These are phyloP conservation scores for Populus ilicifolia DNA, from an alignment of 345 rosid genomes.

Conservation along the genomic window DNA sequence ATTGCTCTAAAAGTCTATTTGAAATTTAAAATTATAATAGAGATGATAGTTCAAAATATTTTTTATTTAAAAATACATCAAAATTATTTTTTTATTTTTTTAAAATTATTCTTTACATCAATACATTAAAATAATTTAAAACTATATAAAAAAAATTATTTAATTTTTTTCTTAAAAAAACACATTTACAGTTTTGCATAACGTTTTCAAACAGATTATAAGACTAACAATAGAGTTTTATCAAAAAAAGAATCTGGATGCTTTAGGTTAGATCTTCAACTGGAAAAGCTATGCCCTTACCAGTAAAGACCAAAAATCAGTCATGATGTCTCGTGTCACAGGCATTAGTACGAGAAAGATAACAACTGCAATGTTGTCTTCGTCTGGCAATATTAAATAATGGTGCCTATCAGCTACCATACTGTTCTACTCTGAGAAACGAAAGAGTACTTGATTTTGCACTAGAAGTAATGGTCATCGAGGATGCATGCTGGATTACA, in stretches of 20 bases:
- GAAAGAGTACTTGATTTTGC: too few species aligned
- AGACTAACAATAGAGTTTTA: too few species aligned
- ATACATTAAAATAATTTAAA: too few species aligned
- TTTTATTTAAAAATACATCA: accelerated
- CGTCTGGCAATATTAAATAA: not conserved
- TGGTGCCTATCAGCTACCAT: not conserved
- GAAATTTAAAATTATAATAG: too few species aligned
- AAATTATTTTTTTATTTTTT: too few species aligned
- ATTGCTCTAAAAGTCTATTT: too few species aligned
- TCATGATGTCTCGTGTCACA: not conserved
- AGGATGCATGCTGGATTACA: not conserved
- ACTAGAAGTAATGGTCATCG: not conserved
- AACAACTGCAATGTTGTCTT: not conserved
- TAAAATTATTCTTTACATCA: too few species aligned
- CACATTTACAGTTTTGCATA: too few species aligned
- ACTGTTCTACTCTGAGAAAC: not conserved
- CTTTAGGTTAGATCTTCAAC: not conserved
- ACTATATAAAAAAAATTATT: too few species aligned
- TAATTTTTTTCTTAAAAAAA: too few species aligned
- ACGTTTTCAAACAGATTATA: too few species aligned
- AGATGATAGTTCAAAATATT: accelerated
- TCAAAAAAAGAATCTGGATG: too few species aligned
- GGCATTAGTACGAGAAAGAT: not conserved
- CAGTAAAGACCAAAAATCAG: not conserved
- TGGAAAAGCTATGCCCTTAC: not conserved